Evolutionary conservation across 441 rosid genomes (phyloP).

Genomic region (Raphanus hybrid): DNA sequence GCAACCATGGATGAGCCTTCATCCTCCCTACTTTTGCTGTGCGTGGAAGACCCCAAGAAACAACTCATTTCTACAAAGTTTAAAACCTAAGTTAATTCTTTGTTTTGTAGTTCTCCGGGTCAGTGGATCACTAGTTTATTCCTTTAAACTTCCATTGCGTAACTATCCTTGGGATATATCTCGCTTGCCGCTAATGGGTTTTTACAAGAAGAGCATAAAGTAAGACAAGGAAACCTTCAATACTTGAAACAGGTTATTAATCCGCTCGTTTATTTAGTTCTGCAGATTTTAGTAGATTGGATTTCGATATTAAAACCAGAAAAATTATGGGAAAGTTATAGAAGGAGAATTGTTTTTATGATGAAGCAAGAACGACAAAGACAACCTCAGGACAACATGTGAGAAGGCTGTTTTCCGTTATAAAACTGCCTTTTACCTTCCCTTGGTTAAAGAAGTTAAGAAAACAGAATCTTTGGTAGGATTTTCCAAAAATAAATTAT

Average conservation of each 20-base stretch:
- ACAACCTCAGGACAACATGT: conserved; percentile 15
- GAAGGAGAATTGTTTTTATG: neutral
- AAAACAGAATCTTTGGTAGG: conserved; percentile 13
- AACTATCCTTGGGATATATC: neutral
- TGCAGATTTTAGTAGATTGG: neutral
- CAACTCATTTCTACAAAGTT: conserved; percentile 57
- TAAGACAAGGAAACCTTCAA: conserved; percentile 13
- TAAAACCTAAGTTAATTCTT: conserved; percentile 11
- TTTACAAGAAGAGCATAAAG: neutral
- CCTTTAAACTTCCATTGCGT: neutral
- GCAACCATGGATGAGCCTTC: conserved; percentile 27
- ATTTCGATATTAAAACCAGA: neutral
- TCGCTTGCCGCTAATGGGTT: neutral
- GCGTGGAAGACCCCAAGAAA: conserved; percentile 60
- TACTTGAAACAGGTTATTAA: neutral
- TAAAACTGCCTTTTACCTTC: neutral
- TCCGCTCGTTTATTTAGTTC: neutral
- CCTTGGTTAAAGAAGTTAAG: neutral
- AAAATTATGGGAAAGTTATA: neutral
- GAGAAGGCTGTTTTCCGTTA: conserved; percentile 3
- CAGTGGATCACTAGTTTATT: neutral
- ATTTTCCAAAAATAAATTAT: conserved; percentile 21
- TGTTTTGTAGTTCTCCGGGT: conserved; percentile 5
- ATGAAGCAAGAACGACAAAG: conserved; percentile 22
- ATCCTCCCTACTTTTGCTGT: conserved; percentile 37